Evolutionary conservation across 2,329 filamentous ascomycete genomes (phyloP).

Genomic region (Leptoxyphium fumago): DNA sequence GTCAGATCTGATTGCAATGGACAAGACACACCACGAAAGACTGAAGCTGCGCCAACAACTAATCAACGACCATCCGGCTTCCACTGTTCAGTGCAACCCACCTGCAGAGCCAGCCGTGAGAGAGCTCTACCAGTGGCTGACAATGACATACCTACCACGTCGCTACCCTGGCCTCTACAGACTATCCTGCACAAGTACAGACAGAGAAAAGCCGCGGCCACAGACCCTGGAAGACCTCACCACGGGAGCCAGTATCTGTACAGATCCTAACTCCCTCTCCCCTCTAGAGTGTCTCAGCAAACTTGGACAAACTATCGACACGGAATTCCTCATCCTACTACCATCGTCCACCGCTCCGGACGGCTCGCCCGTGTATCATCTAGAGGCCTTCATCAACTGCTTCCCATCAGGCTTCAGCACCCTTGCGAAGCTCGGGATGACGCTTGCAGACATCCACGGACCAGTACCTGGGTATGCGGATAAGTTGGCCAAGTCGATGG

Average conservation of each 20-base stretch:
- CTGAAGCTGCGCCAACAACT: conserved; percentile 34
- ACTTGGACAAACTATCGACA: conserved; percentile 40
- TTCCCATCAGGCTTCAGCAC: conserved; percentile 47
- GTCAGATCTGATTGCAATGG: conserved; percentile 43
- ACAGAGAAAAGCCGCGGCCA: not conserved
- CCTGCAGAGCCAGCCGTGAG: conserved; percentile 32
- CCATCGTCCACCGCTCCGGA: conserved; percentile 20
- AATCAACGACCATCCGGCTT: conserved; percentile 28
- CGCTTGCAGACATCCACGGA: conserved; percentile 40
- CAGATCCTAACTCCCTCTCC: conserved; percentile 13
- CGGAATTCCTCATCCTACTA: conserved; percentile 45
- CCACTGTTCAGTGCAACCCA: conserved; percentile 24
- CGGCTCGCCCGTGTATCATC: conserved; percentile 30
- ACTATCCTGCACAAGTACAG: conserved; percentile 3
- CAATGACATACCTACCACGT: conserved; percentile 38
- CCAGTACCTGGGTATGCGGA: conserved; percentile 43
- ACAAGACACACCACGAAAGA: conserved; percentile 42
- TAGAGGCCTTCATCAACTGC: conserved; percentile 41
- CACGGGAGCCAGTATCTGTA: conserved; percentile 27
- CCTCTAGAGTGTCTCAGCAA: conserved; percentile 30
- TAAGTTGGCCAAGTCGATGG: conserved; percentile 46
- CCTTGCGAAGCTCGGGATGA: conserved; percentile 37
- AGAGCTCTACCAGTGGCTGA: conserved; percentile 44
- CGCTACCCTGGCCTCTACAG: conserved; percentile 38
- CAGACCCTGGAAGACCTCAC: conserved; percentile 27